A percentile compares a stretch with the other conserved stretches of the same genome.
Conservation (phyloP, 305 asterid genomes). For the Withania somnifera region DNA sequence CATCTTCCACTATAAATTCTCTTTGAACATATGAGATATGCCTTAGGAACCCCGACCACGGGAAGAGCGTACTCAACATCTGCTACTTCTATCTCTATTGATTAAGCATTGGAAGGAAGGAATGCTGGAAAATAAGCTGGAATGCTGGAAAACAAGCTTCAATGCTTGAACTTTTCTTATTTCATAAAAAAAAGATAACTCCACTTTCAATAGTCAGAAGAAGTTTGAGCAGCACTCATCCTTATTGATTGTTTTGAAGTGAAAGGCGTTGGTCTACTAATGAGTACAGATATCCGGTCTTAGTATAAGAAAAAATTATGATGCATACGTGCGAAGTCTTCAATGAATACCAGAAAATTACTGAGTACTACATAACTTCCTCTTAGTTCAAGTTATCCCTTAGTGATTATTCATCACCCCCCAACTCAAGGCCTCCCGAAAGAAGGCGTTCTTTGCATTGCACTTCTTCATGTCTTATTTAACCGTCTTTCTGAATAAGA, state of each 20-base stretch:
- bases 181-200: too few relatives aligned
- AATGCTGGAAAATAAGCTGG: background rate
- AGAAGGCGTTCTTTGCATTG: background rate
- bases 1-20: background rate
- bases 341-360: background rate
- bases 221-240: background rate
- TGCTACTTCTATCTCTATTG: background rate
- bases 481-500: background rate
- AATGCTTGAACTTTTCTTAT: background rate
- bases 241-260: background rate
- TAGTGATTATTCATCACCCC: background rate
- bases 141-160: background rate
- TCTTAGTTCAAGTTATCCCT: background rate
- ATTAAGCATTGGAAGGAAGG: background rate
- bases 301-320: background rate
- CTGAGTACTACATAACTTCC: background rate
- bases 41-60: background rate
- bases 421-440: background rate
- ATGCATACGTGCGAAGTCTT: background rate
- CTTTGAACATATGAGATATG: background rate
- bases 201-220: background rate
- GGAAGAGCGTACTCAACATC: background rate
- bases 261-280: background rate
- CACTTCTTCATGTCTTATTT: background rate
- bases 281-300: background rate